phyloP scores from a whole-genome alignment of 2,329 filamentous ascomycete genomes.

The Stachybotrys chlorohalonatus region DNA sequence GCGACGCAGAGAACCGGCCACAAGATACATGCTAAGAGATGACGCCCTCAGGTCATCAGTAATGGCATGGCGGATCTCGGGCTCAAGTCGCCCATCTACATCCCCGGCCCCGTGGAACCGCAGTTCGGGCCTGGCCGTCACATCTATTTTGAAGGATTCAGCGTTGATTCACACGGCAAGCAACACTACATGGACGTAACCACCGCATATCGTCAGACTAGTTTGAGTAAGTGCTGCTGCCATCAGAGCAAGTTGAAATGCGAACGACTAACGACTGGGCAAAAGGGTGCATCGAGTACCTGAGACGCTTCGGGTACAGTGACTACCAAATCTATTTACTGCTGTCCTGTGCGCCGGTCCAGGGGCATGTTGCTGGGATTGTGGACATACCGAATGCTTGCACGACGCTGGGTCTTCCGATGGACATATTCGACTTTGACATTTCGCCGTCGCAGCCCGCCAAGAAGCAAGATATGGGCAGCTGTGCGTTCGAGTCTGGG shows the following conservation, averaged over 20 bases:
- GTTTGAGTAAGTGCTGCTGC: constrained; percentile 40
- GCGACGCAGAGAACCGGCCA: too few relatives aligned
- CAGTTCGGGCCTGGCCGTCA: constrained; percentile 70
- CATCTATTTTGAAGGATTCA: constrained; percentile 59
- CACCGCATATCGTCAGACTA: constrained; percentile 78
- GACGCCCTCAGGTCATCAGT: constrained; percentile 46
- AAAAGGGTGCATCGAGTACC: neutral
- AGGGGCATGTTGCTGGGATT: constrained; percentile 81
- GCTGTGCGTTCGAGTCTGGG: constrained; percentile 36
- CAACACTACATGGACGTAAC: constrained; percentile 85
- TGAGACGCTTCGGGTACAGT: constrained; percentile 38
- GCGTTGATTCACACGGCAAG: constrained; percentile 78
- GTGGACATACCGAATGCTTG: constrained; percentile 81
- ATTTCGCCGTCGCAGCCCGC: constrained; percentile 58
- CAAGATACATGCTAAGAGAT: neutral
- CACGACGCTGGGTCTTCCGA: constrained; percentile 77
- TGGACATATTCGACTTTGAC: constrained; percentile 95
- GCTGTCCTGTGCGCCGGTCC: constrained; percentile 75
- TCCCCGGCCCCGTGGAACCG: constrained; percentile 79
- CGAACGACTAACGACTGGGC: neutral
- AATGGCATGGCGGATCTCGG: constrained; percentile 64
- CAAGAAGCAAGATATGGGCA: constrained; percentile 15
- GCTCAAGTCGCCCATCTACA: constrained; percentile 77
- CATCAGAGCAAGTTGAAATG: constrained; percentile 22
- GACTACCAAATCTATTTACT: constrained; percentile 79